Conservation (phyloP, 23 red algal species). For the Cyanidiococcus yangmingshanensis region DNA sequence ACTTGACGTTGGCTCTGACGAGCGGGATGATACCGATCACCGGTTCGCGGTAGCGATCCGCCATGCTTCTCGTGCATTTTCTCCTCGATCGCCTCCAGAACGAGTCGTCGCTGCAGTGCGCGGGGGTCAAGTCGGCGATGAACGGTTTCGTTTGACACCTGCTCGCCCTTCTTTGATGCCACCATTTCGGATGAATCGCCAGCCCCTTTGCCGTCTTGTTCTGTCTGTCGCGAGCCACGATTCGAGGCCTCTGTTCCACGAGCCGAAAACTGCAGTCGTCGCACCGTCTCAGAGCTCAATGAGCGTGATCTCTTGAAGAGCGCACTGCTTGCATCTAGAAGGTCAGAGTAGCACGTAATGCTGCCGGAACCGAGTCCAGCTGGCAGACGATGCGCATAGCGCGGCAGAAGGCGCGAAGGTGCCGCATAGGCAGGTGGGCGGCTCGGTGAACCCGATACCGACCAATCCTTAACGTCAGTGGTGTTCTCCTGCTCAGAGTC, state of each 20-base stretch:
- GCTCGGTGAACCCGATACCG: background rate
- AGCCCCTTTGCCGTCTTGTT: background rate
- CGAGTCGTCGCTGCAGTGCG: background rate
- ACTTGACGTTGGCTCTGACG: background rate
- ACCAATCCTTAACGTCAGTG: too few relatives aligned
- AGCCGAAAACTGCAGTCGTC: background rate
- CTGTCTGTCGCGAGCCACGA: background rate
- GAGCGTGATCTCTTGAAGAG: background rate
- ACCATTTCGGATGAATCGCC: too few relatives aligned
- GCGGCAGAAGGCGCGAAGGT: background rate
- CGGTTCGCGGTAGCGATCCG: background rate
- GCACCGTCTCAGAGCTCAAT: background rate
- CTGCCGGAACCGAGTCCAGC: background rate
- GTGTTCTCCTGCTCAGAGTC: too few relatives aligned
- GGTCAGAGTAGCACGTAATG: background rate
- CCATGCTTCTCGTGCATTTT: background rate
- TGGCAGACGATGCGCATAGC: constrained; percentile 2
- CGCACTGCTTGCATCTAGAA: background rate
- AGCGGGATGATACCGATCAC: background rate
- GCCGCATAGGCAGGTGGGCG: background rate
- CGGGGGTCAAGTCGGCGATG: background rate
- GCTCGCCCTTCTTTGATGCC: background rate
- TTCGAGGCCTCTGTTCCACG: background rate
- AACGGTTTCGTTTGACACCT: background rate
- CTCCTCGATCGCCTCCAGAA: background rate